Conservation (phyloP, 2,329 filamentous ascomycete species). For the Iodosphaeria phyllophila region DNA sequence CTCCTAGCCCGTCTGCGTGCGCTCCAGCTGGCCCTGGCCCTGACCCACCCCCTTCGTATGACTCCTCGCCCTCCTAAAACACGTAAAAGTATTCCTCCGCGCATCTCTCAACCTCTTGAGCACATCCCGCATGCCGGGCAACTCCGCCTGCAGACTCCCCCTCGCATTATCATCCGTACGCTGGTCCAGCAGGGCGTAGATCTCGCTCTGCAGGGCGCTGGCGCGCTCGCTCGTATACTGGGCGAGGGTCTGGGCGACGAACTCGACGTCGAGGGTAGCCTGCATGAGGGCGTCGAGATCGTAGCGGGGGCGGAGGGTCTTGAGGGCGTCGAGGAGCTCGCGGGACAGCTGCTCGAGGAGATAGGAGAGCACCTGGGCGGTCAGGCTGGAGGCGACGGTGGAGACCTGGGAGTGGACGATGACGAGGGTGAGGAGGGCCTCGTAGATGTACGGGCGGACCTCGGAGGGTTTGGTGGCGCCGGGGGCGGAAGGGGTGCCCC, state of each 20-base stretch:
- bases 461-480: slow-evolving; percentile 52
- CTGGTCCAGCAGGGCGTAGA: slow-evolving; percentile 79
- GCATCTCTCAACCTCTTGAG: slow-evolving; percentile 70
- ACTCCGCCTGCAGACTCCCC: slow-evolving; percentile 60
- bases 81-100: slow-evolving; percentile 74
- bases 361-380: slow-evolving; percentile 65
- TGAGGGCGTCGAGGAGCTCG: slow-evolving; percentile 69
- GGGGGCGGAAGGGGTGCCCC: too few species aligned
- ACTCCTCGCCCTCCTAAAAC: slow-evolving; percentile 38
- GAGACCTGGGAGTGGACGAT: slow-evolving; percentile 82
- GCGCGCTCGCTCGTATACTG: slow-evolving; percentile 77
- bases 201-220: slow-evolving; percentile 65
- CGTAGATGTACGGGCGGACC: slow-evolving; percentile 79
- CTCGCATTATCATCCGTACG: slow-evolving; percentile 80
- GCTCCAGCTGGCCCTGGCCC: slow-evolving; percentile 6
- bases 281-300: slow-evolving; percentile 77
- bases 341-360: slow-evolving; percentile 66
- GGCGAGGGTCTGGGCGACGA: slow-evolving; percentile 81
- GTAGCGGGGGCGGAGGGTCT: slow-evolving; percentile 43
- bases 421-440: slow-evolving; percentile 67
- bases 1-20: slow-evolving; percentile 12
- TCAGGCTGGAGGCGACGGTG: slow-evolving; percentile 59
- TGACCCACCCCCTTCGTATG: slow-evolving; percentile 3
- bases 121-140: slow-evolving; percentile 75
- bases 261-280: slow-evolving; percentile 92